A percentile compares a stretch with the other conserved stretches of the same genome.
Evolutionary conservation across 805 yeast species (phyloP).

Genomic region (Ascoidea asiatica): DNA sequence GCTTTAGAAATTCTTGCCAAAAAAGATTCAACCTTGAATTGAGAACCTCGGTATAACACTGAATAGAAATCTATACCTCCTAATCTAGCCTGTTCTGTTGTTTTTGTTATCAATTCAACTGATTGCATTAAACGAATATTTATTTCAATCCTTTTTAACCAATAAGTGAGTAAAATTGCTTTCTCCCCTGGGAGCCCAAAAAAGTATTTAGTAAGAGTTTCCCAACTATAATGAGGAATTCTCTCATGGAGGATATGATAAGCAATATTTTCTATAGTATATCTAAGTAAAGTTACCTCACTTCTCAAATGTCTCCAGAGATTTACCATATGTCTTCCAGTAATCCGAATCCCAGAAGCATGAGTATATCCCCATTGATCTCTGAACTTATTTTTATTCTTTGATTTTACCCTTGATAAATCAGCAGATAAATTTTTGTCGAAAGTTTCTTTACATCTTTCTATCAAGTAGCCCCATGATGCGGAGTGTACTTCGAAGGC

Average conservation of each 20-base stretch:
- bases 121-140: constrained; percentile 32
- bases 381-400: constrained; percentile 37
- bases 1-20: constrained; percentile 60
- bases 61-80: constrained; percentile 87
- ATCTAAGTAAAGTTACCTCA: constrained; percentile 51
- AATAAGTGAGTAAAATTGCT: constrained; percentile 30
- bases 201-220: constrained; percentile 36
- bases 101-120: constrained; percentile 55
- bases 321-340: constrained; percentile 77
- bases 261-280: constrained; percentile 65
- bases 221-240: constrained; percentile 46
- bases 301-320: constrained; percentile 67
- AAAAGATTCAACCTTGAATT: constrained; percentile 83
- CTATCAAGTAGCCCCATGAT: constrained; percentile 87
- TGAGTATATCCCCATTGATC: constrained; percentile 77
- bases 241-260: constrained; percentile 54
- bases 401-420: constrained; percentile 43
- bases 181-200: constrained; percentile 13
- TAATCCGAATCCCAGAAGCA: constrained; percentile 51
- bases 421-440: constrained; percentile 42
- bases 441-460: constrained; percentile 34
- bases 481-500: constrained; percentile 73
- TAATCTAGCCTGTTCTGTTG: constrained; percentile 71
- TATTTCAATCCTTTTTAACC: constrained; percentile 28
- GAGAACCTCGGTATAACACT: constrained; percentile 83